A percentile compares a stretch with the other conserved stretches of the same genome.
These are phyloP conservation scores for Chamaecyparis obtusa DNA, from an alignment of 75 land plant genomes.

Conservation along the genomic window DNA sequence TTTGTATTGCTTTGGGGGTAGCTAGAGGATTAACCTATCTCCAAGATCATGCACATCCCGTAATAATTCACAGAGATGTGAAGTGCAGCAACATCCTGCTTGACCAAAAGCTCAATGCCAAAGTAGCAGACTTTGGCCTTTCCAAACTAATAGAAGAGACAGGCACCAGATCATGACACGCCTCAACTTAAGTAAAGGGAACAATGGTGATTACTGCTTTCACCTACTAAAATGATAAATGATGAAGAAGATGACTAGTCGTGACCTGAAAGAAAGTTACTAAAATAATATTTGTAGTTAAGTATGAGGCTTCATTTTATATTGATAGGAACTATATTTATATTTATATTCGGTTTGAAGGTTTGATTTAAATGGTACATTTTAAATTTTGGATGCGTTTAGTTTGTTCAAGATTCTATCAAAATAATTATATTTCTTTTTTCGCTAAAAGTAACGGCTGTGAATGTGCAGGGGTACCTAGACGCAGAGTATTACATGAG, in stretches of 20 bases:
- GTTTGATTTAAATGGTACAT: no score
- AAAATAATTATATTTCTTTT: background rate
- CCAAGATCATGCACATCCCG: conserved; percentile 53
- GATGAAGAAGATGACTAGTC: no score
- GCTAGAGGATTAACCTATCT: conserved; percentile 63
- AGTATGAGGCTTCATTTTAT: no score
- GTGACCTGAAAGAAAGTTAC: no score
- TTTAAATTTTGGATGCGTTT: no score
- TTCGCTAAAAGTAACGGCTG: background rate
- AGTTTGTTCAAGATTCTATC: no score
- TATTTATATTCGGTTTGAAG: no score
- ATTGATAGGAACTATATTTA: no score
- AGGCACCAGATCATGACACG: conserved; percentile 33
- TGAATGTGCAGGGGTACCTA: conserved; percentile 60
- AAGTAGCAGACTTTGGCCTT: conserved; percentile 64
- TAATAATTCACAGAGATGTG: conserved; percentile 68
- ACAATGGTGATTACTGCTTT: conserved; percentile 45
- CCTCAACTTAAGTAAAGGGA: conserved; percentile 80
- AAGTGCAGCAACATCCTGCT: conserved; percentile 67
- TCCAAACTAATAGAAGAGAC: conserved; percentile 39
- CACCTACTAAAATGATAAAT: no score
- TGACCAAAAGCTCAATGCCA: conserved; percentile 46
- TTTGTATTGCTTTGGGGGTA: conserved; percentile 28
- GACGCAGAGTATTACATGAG: conserved; percentile 85
- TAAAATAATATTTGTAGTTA: no score